A percentile compares a stretch with the other conserved stretches of the same genome.
Conservation (phyloP, 371 early-diverging fungal genomes). For the Gilbertella persicaria region DNA sequence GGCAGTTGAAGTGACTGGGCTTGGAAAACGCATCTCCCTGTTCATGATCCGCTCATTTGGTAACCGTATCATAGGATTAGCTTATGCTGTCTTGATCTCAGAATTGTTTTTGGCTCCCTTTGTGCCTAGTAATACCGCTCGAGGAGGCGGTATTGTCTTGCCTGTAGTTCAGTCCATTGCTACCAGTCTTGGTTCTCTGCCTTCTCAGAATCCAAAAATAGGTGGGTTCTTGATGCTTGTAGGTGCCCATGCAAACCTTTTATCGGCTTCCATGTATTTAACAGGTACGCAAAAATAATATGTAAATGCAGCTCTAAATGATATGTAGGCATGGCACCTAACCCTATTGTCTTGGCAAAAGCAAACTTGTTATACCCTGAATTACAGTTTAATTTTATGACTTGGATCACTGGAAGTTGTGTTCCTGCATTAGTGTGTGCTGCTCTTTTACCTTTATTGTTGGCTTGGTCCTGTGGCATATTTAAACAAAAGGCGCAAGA, state of each 20-base stretch:
- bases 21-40: constrained; percentile 62
- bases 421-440: constrained; percentile 54
- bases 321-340: constrained; percentile 63
- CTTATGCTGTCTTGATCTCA: constrained; percentile 58
- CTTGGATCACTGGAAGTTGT: constrained; percentile 61
- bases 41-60: constrained; percentile 58
- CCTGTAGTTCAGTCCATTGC: constrained; percentile 71
- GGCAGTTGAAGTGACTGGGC: constrained; percentile 60
- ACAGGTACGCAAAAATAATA: constrained; percentile 42
- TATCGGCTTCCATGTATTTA: constrained; percentile 66
- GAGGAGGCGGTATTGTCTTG: constrained; percentile 72
- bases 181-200: constrained; percentile 48
- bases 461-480: constrained; percentile 33
- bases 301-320: neutral
- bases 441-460: constrained; percentile 41
- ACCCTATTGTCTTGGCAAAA: constrained; percentile 63
- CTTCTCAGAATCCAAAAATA: constrained; percentile 29
- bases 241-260: constrained; percentile 62
- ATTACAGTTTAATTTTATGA: constrained; percentile 58
- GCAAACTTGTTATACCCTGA: constrained; percentile 52
- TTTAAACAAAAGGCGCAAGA: constrained; percentile 19
- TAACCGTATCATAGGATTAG: constrained; percentile 56
- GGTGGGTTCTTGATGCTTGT: constrained; percentile 59
- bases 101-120: constrained; percentile 69
- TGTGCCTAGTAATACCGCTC: constrained; percentile 76